Base-by-base conservation (phyloP, 371 early-diverging fungal species). In the Blakeslea trispora region DNA sequence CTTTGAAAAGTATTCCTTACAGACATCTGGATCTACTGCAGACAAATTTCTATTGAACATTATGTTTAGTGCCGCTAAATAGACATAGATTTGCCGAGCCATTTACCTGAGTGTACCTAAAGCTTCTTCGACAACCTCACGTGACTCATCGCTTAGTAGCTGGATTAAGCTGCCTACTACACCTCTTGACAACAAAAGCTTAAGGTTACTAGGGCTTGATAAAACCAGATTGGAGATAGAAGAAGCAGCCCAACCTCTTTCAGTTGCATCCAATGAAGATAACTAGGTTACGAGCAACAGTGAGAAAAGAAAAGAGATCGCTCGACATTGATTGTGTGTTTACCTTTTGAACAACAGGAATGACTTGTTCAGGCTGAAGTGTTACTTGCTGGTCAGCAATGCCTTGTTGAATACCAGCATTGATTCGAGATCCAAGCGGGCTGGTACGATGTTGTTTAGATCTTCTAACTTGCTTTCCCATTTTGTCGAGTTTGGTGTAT, bases 181-280 rank as follows among this genome's bases (percentile, higher is more conserved):
- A 59, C 87, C 84, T 46, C 84, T 88, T 44, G 88, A 81, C 19
- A 93, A 77, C 53, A 95, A 75, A 42, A 87, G 59, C 43, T 87
- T 84, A 15, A 93, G 86, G 8, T 81, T 84, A 9, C 70, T 62
- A 11, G 70, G 63, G 39, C 86, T 87, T 13, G 82, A 76, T 61
- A 83, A 71, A 55, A 87, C 67, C 41, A 94, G 69, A 68, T 92
- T 88, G 43, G 92, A 90, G 17, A 91, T 80, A 55, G 91, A 88
- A 4, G 94, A 88, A 6, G 91, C 91, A 1, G 96, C 92, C 95
- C 95, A 94, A 1, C 87, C 89, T 17, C 94, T 80, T 48, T 95
- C 94, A 51, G 81, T 85, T 24, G 87, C 74, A 49, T 86, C 85
- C 28, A 74, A 60, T 0, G 88, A 81, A 10, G 73, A 71, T 7